Base-by-base conservation (phyloP, 306 rosid genomes). In the Trifolium fragiferum region DNA sequence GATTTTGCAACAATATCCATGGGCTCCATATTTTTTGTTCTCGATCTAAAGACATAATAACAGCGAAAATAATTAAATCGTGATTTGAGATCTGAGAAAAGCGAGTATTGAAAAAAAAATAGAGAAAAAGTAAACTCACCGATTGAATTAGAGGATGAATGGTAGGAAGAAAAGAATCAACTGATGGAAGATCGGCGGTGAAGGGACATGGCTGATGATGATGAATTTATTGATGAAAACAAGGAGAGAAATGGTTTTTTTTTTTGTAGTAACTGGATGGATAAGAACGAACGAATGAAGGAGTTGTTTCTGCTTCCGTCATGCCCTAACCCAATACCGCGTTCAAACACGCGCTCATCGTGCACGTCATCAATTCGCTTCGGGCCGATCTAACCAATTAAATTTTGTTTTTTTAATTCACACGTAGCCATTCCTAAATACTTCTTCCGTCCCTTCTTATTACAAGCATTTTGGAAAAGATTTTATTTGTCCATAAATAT, bases 1-100 rank as follows among this genome's bases (percentile, higher is more conserved):
- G 94, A 77, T 88, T 91, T 91, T 16, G 92, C 97, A 76, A 91
- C 85, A 83, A 91, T 91, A 53, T 91, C 97, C 97, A 91, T 91
- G 73, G 97, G 90, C 76, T 91, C 97, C 97, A 91, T 91, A 54
- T 12, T 53, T 69, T 19, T n/a, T 49, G 14, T 50, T 4, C n/a
- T 12, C 51, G 18, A 73, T 71, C 92, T 78, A 47, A 72, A 68
- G 66, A 51, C 20, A 32, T n/a, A 25, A 4, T n/a, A 58, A 62
- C 0, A 38, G 23, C 7, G 7, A 14, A 30, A 27, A 27, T 1
- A 44, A 8, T 14, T 1, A 46, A 21, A 11, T 15, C 10, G 9
- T 0, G 66, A 60, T 30, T 27, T 6, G 32, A 54, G 88, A 88
- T 84, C 90, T 65, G 74, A 74, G 72, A 68, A 8, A 50, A 25